Conservation (phyloP, 2,329 filamentous ascomycete genomes). For the Cladosporium colombiae region DNA sequence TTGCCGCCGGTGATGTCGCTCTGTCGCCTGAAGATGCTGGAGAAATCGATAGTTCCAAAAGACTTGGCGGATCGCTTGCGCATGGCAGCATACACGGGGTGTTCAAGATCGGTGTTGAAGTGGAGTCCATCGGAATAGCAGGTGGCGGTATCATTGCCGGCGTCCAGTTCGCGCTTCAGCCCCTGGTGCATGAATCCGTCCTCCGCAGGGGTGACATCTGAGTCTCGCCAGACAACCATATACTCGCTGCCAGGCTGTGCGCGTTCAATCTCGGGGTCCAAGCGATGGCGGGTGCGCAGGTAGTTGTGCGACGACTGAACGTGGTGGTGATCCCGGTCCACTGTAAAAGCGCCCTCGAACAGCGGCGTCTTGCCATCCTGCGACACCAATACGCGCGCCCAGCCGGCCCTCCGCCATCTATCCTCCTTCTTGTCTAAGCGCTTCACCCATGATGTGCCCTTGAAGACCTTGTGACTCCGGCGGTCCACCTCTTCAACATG, state of each 20-base stretch:
- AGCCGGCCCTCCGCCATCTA: constrained; percentile 79
- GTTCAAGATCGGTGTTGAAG: constrained; percentile 75
- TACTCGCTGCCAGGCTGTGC: constrained; percentile 62
- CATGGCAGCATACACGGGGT: constrained; percentile 63
- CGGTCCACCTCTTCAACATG: constrained; percentile 70
- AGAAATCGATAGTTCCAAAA: constrained; percentile 63
- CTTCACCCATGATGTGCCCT: constrained; percentile 73
- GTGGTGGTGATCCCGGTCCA: constrained; percentile 82
- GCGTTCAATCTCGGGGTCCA: constrained; percentile 67
- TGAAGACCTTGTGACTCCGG: constrained; percentile 77
- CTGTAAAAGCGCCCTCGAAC: constrained; percentile 86
- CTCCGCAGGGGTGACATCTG: constrained; percentile 63
- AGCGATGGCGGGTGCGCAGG: constrained; percentile 65
- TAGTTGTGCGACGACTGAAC: constrained; percentile 77
- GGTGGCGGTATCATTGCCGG: constrained; percentile 23
- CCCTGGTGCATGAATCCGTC: constrained; percentile 55
- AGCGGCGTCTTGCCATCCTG: constrained; percentile 75
- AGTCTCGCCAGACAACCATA: constrained; percentile 92
- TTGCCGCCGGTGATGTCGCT: constrained; percentile 72
- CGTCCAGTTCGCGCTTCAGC: constrained; percentile 50
- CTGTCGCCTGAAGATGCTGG: constrained; percentile 67
- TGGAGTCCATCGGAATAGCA: constrained; percentile 75
- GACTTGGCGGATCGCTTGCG: constrained; percentile 54
- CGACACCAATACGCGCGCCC: constrained; percentile 78
- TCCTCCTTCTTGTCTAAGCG: constrained; percentile 51